These are phyloP conservation scores for Cudoniella acicularis DNA, from an alignment of 495 filamentous ascomycete species.

Conservation along the genomic window DNA sequence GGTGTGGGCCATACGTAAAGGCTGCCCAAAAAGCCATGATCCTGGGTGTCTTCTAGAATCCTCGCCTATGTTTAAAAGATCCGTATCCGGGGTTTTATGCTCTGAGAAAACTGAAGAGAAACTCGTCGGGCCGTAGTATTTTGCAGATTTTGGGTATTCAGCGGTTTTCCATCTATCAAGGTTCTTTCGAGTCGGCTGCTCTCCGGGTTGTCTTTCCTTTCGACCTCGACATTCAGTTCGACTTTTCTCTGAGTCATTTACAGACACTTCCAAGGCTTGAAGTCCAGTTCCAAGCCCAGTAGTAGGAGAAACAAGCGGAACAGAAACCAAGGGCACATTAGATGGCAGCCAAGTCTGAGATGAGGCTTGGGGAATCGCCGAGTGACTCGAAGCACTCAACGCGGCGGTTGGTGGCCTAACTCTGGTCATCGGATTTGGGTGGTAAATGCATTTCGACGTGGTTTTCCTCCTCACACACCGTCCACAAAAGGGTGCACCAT, in stretches of 20 bases:
- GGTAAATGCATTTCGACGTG: conserved; percentile 25
- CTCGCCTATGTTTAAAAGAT: conserved; percentile 20
- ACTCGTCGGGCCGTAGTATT: conserved; percentile 21
- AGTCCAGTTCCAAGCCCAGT: not conserved
- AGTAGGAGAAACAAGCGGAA: not conserved
- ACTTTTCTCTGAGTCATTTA: not conserved
- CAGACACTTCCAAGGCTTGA: not conserved
- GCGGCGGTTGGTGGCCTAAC: not conserved
- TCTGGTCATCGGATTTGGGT: conserved; percentile 27
- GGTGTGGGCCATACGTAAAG: not conserved
- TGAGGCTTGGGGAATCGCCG: not conserved
- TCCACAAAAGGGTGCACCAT: conserved; percentile 42
- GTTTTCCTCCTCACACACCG: conserved; percentile 38
- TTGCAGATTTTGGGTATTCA: conserved; percentile 12
- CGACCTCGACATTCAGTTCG: not conserved
- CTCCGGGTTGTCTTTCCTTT: not conserved
- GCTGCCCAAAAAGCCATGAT: not conserved
- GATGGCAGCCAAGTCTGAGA: not conserved
- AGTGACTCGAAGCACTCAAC: not conserved
- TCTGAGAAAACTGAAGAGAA: conserved; percentile 23
- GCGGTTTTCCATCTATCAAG: conserved; percentile 13
- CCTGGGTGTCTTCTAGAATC: conserved; percentile 19
- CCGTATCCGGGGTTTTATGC: conserved; percentile 11
- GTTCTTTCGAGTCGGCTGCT: not conserved
- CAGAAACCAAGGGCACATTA: not conserved